A percentile compares a stretch with the other conserved stretches of the same genome.
Evolutionary conservation across 176 grass and related monocot genomes (phyloP).

Genomic region (Neostapfia colusana): DNA sequence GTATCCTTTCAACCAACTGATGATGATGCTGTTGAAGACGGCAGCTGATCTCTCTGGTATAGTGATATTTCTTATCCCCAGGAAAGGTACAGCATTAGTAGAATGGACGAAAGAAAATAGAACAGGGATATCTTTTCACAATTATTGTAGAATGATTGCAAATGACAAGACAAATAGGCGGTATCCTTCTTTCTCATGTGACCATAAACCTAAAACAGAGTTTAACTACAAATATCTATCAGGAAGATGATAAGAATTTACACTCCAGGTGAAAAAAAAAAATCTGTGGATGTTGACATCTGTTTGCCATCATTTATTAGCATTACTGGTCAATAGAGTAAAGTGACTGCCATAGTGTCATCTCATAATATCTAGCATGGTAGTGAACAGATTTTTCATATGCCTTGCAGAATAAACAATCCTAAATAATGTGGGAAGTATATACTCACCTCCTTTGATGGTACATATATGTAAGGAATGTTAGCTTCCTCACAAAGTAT

Average conservation of each 20-base stretch:
- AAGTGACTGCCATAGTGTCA: neutral
- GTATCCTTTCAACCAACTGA: neutral
- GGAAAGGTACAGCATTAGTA: neutral
- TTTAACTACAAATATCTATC: neutral
- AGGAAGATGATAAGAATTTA: neutral
- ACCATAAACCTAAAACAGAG: neutral
- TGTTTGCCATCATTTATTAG: neutral
- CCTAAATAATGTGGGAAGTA: neutral
- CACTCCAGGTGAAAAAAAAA: neutral
- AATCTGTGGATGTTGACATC: neutral
- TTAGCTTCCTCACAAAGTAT: slow-evolving; percentile 83
- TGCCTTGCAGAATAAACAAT: neutral
- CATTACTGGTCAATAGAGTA: neutral
- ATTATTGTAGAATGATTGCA: neutral
- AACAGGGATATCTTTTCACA: neutral
- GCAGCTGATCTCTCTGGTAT: neutral
- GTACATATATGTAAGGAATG: slow-evolving; percentile 83
- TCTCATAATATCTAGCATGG: neutral
- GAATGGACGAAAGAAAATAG: neutral
- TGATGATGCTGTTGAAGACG: neutral
- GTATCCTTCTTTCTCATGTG: neutral
- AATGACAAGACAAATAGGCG: neutral
- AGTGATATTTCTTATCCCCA: neutral
- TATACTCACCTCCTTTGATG: slow-evolving; percentile 56
- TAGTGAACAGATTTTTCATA: neutral